Percentiles rank a stretch among this genome's conserved stretches.
These are phyloP conservation scores for Geosmithia putterillii DNA, from an alignment of 2,329 filamentous ascomycete genomes.

Conservation along the genomic window DNA sequence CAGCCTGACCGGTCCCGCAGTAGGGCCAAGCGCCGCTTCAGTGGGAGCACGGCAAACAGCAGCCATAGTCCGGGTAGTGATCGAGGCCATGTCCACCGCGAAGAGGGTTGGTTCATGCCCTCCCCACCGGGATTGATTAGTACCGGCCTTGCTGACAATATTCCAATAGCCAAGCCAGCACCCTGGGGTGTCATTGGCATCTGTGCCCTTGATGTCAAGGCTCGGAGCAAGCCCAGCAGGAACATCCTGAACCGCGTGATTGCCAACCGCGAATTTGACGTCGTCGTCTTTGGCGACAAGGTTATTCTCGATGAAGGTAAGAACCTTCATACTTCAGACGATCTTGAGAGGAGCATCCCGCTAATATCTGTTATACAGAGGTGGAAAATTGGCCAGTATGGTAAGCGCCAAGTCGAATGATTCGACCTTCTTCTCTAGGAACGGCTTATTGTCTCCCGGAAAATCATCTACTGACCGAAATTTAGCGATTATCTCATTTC, in stretches of 20 bases:
- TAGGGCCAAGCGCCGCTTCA: slow-evolving; percentile 61
- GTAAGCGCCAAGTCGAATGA: slow-evolving; percentile 25
- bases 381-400: slow-evolving; percentile 94
- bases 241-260: slow-evolving; percentile 93
- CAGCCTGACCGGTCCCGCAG: slow-evolving; percentile 52
- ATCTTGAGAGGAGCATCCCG: slow-evolving; percentile 4
- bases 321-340: slow-evolving; percentile 9
- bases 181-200: slow-evolving; percentile 70
- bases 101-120: slow-evolving; percentile 30
- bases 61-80: slow-evolving; percentile 72
- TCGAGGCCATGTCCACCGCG: slow-evolving; percentile 37
- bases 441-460: neutral
- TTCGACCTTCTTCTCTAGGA: neutral
- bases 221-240: slow-evolving; percentile 88
- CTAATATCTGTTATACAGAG: slow-evolving; percentile 28
- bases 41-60: slow-evolving; percentile 69
- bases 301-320: slow-evolving; percentile 86
- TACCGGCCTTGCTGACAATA: slow-evolving; percentile 12
- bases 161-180: slow-evolving; percentile 36
- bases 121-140: neutral
- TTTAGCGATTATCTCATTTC: slow-evolving; percentile 81
- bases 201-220: slow-evolving; percentile 90
- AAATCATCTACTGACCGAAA: neutral
- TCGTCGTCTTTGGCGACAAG: slow-evolving; percentile 96
- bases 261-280: slow-evolving; percentile 84